Base-by-base conservation (phyloP, 2,329 filamentous ascomycete species). In the Aspergillus jensenii region DNA sequence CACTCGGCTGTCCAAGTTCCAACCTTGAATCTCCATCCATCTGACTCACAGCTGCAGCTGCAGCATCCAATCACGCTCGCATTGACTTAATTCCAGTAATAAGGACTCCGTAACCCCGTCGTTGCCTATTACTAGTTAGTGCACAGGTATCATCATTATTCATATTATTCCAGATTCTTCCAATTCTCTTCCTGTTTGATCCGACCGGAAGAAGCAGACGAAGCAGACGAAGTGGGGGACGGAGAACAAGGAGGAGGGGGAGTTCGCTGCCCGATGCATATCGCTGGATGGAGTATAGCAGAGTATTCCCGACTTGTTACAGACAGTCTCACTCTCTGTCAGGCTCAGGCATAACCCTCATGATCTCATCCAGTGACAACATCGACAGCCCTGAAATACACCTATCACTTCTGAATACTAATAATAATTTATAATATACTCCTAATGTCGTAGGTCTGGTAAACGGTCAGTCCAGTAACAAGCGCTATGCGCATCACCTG, bases 11-110 rank as follows among this genome's bases (percentile, higher is more conserved):
- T 31, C 27, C 27, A 37, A 15, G 35, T 37, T 37, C 35, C 35
- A 15, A 14, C 35, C 5, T 23, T 9, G 9, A 27, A 9, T 17
- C 12, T 27, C 27, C 27, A 37, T 41, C 31, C 51, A 37, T 60
- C 55, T 62, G 60, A 60, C 58, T 62, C 60, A 58, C 47, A 50
- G 55, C 27, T 56, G 60, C 51, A 50, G 58, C 47, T 6, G 5
- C 41, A 43, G 54, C 59, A 52, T 47, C 60, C 60, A 62, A 62
- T 62, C 59, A 59, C 27, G 23, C 23, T 35, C 8, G 3, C 15
- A 19, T 51, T 11, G 19, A 41, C 19, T 44, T 21, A 6, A 33
- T 25, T 19, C 55, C 37, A 27, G 39, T 33, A 7, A 23, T 9
- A 21, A 21, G 21, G 3, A 3, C 21, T 31, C 27, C 40, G 33